These are phyloP conservation scores for Podospora sp. DNA, from an alignment of 495 filamentous ascomycete species.

Conservation along the genomic window DNA sequence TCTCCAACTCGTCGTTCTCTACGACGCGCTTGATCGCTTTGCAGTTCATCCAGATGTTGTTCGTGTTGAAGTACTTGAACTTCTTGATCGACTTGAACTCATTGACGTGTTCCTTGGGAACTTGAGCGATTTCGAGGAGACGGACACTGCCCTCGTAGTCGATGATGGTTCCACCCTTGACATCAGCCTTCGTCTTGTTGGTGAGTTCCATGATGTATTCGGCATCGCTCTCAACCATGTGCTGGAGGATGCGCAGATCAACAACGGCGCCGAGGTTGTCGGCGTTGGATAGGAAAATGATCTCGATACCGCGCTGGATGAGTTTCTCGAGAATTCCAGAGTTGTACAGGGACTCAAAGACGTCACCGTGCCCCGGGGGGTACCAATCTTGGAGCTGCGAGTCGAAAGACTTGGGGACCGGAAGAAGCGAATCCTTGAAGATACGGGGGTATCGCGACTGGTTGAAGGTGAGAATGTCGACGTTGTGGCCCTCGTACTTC, in stretches of 20 bases:
- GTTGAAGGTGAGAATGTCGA: constrained; percentile 99
- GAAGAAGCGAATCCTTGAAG: constrained; percentile 95
- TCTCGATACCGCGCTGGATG: constrained; percentile 89
- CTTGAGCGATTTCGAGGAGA: constrained; percentile 97
- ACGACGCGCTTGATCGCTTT: constrained; percentile 98
- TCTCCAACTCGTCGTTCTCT: constrained; percentile 96
- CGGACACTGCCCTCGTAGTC: constrained; percentile 97
- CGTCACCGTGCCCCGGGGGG: constrained; percentile 97
- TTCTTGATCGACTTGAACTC: constrained; percentile 99
- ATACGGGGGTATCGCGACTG: constrained; percentile 97
- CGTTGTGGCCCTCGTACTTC: constrained; percentile 99
- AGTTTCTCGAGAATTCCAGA: constrained; percentile 97
- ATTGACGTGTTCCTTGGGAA: constrained; percentile 99
- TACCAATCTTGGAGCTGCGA: constrained; percentile 97
- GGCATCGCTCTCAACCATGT: constrained; percentile 93
- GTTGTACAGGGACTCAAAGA: constrained; percentile 99
- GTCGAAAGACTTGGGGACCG: constrained; percentile 86
- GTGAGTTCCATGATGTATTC: constrained; percentile 99
- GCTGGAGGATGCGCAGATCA: constrained; percentile 94
- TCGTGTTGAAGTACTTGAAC: constrained; percentile 99
- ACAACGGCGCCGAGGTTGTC: constrained; percentile 99
- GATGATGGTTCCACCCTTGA: constrained; percentile 99
- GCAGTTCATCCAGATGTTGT: constrained; percentile 99
- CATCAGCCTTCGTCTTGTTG: constrained; percentile 99
- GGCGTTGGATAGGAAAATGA: constrained; percentile 98